phyloP scores from a whole-genome alignment of 2,329 filamentous ascomycete species.

The Fonsecaea nubica region DNA sequence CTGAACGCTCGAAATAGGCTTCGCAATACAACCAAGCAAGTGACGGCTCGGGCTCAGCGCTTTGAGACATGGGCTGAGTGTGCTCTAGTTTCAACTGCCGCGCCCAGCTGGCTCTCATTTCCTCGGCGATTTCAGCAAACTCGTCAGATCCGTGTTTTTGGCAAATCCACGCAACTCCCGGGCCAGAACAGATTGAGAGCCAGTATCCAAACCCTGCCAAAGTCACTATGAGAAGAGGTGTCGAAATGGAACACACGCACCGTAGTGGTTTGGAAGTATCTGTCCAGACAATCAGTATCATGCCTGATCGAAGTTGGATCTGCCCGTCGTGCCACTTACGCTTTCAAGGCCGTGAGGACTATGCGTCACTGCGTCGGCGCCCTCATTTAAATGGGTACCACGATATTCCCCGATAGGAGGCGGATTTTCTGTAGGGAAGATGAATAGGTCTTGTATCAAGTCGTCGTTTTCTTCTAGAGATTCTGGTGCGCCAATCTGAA shows the following conservation, averaged over 20 bases:
- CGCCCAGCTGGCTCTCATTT: conserved; percentile 8
- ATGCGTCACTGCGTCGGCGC: neutral
- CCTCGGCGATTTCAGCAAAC: conserved; percentile 10
- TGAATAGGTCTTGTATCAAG: neutral
- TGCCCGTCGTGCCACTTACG: neutral
- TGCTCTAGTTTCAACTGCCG: conserved; percentile 6
- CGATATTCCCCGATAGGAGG: neutral
- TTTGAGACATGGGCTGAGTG: conserved; percentile 1
- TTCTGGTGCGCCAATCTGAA: neutral
- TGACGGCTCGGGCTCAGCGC: conserved; percentile 2
- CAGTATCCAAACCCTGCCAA: conserved; percentile 13
- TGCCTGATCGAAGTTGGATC: neutral
- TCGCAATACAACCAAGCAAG: conserved; percentile 19
- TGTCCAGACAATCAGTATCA: neutral
- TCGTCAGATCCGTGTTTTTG: conserved; percentile 6
- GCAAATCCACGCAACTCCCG: conserved; percentile 11
- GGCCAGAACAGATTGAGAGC: conserved; percentile 16
- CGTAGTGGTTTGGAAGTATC: conserved; percentile 9
- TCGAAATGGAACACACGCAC: conserved; percentile 8
- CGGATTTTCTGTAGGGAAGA: neutral
- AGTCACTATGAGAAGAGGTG: neutral
- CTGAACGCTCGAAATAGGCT: conserved; percentile 16
- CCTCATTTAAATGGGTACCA: neutral
- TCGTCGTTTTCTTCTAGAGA: neutral
- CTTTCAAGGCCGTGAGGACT: neutral